Evolutionary conservation across 208 protist species (phyloP), one percentile per base, ranked within the genome.

Genomic region (Acanthamoeba culbertsoni): DNA sequence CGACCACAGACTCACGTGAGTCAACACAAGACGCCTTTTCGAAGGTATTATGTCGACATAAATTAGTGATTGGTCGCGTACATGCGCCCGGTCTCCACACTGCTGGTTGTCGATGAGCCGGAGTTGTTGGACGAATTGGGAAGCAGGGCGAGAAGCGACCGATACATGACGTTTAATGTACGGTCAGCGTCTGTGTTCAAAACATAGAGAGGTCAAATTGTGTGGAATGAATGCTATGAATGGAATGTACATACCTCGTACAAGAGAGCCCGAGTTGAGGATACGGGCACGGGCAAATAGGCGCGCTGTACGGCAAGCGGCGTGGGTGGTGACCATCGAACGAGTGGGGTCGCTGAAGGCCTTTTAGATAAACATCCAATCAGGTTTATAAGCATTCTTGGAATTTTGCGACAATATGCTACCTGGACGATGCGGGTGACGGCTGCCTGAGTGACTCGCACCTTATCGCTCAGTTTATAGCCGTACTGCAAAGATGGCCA

Each of bases 201-300:
- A 42, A 6, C 42, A 7, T 12, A 75, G 20, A 18, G 10, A 8
- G 62, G n/a, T 62, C 5, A 62, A 20, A 14, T n/a, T n/a, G n/a
- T 59, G 2, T 59, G 2, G 53, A 18, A 23, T 18, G 48, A 55
- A 55, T 23, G 12, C 48, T 23, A 8, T 55, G 12, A 18, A 55
- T 8, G 12, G 18, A 23, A 8, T 59, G 55, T 62, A 33, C 31
- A 7, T 62, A 33, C 71, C 71, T 82, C 71, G 71, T 4, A 82
- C 42, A 31, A 55, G 71, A n/a, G 43, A 18, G 42, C 42, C 20
- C 5, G 37, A 48, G 71, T 82, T 82, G 0, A 82, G 4, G 28
- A 82, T 53, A 31, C 71, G 71, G 0, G 71, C 71, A n/a, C 71
- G 71, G 45, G 71, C 71, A n/a, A 82, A 82, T 10, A 82, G 71